Conservation (phyloP, 495 filamentous ascomycete genomes). For the Daldinia bambusicola region DNA sequence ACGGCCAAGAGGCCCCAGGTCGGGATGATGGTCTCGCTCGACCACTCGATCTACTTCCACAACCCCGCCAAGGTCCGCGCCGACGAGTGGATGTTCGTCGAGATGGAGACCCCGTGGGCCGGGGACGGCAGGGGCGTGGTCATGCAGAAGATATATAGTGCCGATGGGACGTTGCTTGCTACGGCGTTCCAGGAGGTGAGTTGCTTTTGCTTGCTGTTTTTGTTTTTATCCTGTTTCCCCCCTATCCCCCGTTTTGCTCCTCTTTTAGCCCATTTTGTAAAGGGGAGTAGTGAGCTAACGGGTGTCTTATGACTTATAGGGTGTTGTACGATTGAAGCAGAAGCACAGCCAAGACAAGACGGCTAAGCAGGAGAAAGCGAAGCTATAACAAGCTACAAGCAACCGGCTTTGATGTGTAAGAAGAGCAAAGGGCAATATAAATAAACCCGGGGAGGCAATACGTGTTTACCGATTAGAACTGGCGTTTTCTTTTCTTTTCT, state of each 20-base stretch:
- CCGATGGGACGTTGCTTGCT: constrained; percentile 84
- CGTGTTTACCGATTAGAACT: background rate
- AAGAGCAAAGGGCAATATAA: background rate
- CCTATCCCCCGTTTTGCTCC: background rate
- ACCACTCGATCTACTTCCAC: constrained; percentile 89
- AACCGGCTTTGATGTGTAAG: background rate
- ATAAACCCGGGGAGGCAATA: background rate
- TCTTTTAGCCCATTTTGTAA: no score
- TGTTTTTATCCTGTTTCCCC: constrained; percentile 26
- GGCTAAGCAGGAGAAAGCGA: constrained; percentile 16
- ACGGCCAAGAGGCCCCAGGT: constrained; percentile 62
- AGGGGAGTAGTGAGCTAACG: constrained; percentile 17
- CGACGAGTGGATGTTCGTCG: constrained; percentile 93
- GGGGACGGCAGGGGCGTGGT: constrained; percentile 90
- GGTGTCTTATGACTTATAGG: constrained; percentile 46
- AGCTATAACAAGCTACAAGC: constrained; percentile 32
- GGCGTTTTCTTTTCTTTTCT: background rate
- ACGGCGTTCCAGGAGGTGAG: constrained; percentile 83
- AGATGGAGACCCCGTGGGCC: constrained; percentile 94
- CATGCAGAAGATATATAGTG: constrained; percentile 85
- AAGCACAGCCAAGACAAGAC: constrained; percentile 7
- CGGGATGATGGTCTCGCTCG: constrained; percentile 96
- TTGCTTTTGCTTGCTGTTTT: constrained; percentile 18
- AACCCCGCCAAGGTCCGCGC: constrained; percentile 78
- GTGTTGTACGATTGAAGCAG: constrained; percentile 64